Evolutionary conservation across 805 yeast species (phyloP), one percentile per base, ranked within the genome.

Genomic region (Starmerella powellii): DNA sequence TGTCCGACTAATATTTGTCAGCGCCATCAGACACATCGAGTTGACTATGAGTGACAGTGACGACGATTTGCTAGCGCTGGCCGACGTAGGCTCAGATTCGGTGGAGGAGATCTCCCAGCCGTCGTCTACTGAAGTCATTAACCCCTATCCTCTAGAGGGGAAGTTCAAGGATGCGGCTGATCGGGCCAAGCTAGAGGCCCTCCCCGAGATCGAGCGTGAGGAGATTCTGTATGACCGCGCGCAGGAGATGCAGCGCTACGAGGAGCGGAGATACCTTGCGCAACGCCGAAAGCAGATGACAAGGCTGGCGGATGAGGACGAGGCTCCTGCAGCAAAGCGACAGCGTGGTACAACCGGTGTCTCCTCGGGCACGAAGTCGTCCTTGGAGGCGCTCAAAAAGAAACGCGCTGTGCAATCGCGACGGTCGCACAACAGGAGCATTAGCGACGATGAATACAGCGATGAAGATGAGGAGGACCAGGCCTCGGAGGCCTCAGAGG

Each of bases 171-270:
- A 86, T 61, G 94, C 77, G 41, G 69, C 66, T 8, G 99, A 91
- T 62, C 72, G 83, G 46, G 75, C 65, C 1, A 61, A 66, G 41
- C 66, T 57, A 12, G 44, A 70, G 37, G 58, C 68, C 1, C 71
- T 91, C 77, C 94, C 88, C 42, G 98, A 91, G 67, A 74, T 91
- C 60, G 83, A 83, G 56, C 80, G 97, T 56, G 98, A 91, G 66
- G 78, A 81, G 53, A 74, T 86, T 42, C 71, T 91, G 42, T 91
- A 84, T 54, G 97, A 88, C 43, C 83, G 99, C 62, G 74, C 84
- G 8, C 95, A 86, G 63, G 93, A 83, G 48, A 74, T 84, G 76
- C 94, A 88, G 61, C 76, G 81, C 51, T 87, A 70, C 63, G 78
- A 82, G 46, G 97, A 91, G 63, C 76, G 85, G 57, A 73, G 74